phyloP scores from a whole-genome alignment of 2,329 filamentous ascomycete species.

The Exophiala spinifera region DNA sequence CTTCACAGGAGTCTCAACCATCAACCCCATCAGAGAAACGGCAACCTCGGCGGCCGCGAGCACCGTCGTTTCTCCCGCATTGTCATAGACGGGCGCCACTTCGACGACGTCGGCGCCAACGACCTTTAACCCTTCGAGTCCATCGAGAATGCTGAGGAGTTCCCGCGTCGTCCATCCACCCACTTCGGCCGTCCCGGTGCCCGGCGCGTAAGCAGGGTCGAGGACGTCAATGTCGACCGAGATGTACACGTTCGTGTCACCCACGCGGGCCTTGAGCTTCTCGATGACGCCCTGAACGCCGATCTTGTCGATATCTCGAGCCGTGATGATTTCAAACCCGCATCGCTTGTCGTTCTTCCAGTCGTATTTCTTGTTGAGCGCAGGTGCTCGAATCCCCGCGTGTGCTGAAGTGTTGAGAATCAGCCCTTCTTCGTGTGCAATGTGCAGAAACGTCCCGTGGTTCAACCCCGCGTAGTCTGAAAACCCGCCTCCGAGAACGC shows the following conservation, averaged over 20 bases:
- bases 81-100: constrained; percentile 56
- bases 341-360: constrained; percentile 52
- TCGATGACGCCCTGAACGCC: constrained; percentile 49
- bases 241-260: constrained; percentile 52
- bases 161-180: constrained; percentile 56
- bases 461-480: constrained; percentile 55
- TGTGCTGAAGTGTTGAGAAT: constrained; percentile 55
- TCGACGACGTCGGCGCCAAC: constrained; percentile 57
- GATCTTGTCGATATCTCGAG: constrained; percentile 51
- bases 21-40: constrained; percentile 41
- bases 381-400: constrained; percentile 54
- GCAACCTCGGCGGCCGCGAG: constrained; percentile 56
- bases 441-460: constrained; percentile 56
- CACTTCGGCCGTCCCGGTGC: constrained; percentile 55
- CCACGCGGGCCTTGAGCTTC: constrained; percentile 47
- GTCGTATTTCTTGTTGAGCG: constrained; percentile 50
- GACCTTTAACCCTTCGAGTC: constrained; percentile 49
- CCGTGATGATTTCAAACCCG: constrained; percentile 54
- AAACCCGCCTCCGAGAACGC: constrained; percentile 51
- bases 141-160: constrained; percentile 53
- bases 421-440: constrained; percentile 57
- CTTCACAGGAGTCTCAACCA: constrained; percentile 29
- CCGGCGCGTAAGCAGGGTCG: constrained; percentile 54
- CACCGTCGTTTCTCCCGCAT: constrained; percentile 51
- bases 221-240: constrained; percentile 57